A percentile compares a stretch with the other conserved stretches of the same genome.
Conservation (phyloP, 83 land plant species). For the Thuja plicata region DNA sequence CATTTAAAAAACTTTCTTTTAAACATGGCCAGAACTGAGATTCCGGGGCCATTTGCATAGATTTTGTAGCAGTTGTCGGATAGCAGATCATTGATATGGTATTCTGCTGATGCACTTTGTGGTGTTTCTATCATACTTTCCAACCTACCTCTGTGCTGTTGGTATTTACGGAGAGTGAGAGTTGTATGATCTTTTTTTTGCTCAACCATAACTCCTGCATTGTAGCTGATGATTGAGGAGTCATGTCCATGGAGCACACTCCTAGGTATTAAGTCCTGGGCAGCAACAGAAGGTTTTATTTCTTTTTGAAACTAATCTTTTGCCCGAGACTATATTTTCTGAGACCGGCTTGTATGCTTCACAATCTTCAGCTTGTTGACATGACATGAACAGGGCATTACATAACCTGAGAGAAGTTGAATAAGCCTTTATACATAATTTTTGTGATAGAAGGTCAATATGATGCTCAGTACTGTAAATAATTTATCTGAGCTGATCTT, state of each 20-base stretch:
- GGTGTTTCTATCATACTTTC: no score
- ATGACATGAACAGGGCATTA: neutral
- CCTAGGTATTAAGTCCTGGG: neutral
- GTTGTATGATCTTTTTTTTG: no score
- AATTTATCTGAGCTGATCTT: neutral
- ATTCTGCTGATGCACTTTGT: no score
- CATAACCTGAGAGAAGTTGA: neutral
- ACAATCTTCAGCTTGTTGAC: neutral
- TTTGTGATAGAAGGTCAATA: neutral
- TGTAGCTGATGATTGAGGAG: no score
- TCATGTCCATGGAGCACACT: no score
- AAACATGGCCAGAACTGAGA: neutral
- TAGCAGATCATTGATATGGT: no score
- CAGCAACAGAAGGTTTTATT: neutral
- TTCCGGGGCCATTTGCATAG: neutral
- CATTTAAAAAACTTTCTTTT: neutral
- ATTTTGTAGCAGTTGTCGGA: no score
- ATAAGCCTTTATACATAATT: neutral
- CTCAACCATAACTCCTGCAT: no score
- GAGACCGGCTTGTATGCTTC: neutral
- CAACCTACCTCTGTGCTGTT: no score
- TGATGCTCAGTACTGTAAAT: no score
- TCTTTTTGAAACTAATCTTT: neutral
- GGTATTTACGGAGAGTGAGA: no score
- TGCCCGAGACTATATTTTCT: neutral